Base-by-base conservation (phyloP, 805 yeast genomes). In the Lipomyces yamanashiensis region DNA sequence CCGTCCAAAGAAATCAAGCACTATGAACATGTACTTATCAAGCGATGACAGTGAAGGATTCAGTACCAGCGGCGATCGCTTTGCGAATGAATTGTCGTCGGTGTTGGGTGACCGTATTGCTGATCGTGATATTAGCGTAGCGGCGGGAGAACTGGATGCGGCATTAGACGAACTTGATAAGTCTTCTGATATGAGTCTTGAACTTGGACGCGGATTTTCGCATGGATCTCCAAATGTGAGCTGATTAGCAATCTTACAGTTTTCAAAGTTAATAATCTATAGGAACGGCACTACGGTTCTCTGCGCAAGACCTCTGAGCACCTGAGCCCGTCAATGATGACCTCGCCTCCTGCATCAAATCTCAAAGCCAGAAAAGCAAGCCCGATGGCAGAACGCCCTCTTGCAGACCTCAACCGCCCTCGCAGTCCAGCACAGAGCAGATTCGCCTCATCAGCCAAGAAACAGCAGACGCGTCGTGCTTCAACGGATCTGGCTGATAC, bases 241-340 rank as follows among this genome's bases (percentile, higher is more conserved):
- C 33, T 6, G 36, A 10, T 7, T n/a, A 2, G 9, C 15, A n/a
- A n/a, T 13, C 36, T 47, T 47, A 21, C 36, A 2, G 15, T 47
- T 2, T 9, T 19, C 3, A 12, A 49, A 28, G 40, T 19, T 49
- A 41, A 21, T 33, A 2, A 5, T 7, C 3, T 37, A 41, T 21
- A 15, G 50, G 47, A 37, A 9, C 55, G 34, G n/a, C 53, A 19
- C 21, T 37, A 23, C 23, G 39, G n/a, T 17, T 17, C 56, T 2
- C 39, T 56, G 36, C 61, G 61, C 21, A 62, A 62, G 48, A 23
- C 49, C 4, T 53, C 66, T 5, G 62, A 53, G 23, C 40, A 59
- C 7, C 10, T 23, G 12, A 53, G 59, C 40, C 62, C 62, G 5
- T 21, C 51, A 3, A 39, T 40, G 2, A 44, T 54, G 19, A 23